Percentiles rank a stretch among this genome's conserved stretches.
Evolutionary conservation across 495 filamentous ascomycete species (phyloP).

Genomic region (Amniculicola lignicola): DNA sequence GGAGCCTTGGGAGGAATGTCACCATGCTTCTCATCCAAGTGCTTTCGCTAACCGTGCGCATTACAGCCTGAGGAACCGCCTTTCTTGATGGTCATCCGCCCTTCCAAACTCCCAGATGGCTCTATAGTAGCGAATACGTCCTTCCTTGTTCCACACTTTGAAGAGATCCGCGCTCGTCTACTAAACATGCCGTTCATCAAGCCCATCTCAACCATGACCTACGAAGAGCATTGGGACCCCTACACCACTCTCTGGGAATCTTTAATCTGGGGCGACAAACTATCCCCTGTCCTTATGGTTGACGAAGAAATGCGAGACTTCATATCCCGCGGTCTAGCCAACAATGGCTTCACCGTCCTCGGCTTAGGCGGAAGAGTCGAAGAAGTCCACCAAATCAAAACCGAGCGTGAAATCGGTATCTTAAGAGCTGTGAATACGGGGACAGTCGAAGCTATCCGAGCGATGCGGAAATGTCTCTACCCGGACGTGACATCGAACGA

Average conservation of each 20-base stretch:
- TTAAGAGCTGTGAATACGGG: slow-evolving; percentile 57
- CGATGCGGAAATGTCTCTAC: slow-evolving; percentile 53
- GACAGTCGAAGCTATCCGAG: slow-evolving; percentile 54
- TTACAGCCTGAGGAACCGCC: slow-evolving; percentile 53
- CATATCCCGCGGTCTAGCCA: slow-evolving; percentile 49
- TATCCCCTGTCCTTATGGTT: slow-evolving; percentile 48
- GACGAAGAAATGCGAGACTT: slow-evolving; percentile 60
- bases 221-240: slow-evolving; percentile 59
- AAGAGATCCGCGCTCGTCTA: slow-evolving; percentile 52
- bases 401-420: slow-evolving; percentile 48
- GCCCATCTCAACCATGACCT: slow-evolving; percentile 47
- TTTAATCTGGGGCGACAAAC: slow-evolving; percentile 9
- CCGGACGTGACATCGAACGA: slow-evolving; percentile 52
- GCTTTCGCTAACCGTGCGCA: neutral
- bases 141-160: slow-evolving; percentile 54
- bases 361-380: slow-evolving; percentile 50
- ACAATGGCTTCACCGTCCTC: slow-evolving; percentile 48
- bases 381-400: slow-evolving; percentile 52
- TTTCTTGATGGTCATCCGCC: slow-evolving; percentile 54
- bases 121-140: slow-evolving; percentile 48
- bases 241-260: slow-evolving; percentile 46
- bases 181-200: slow-evolving; percentile 51
- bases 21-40: neutral
- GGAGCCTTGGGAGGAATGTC: slow-evolving; percentile 52
- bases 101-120: slow-evolving; percentile 37